Evolutionary conservation across 164 flowering plant species (phyloP).

Genomic region (Chimonanthus praecox): DNA sequence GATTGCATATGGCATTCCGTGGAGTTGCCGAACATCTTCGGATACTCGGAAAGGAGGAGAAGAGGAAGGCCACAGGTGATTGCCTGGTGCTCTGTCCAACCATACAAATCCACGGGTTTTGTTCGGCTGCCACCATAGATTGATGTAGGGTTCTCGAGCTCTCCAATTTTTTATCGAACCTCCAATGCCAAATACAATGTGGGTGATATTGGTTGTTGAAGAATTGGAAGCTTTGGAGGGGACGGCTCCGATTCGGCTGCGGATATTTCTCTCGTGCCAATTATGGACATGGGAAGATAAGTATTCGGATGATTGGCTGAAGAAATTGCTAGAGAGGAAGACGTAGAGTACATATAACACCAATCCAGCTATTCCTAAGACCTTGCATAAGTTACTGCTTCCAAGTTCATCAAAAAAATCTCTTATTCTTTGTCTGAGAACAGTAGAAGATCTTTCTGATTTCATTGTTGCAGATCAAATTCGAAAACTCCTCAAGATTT

Average conservation of each 20-base stretch:
- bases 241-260: neutral
- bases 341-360: conserved; percentile 11
- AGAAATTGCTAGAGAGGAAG: conserved; percentile 11
- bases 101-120: conserved; percentile 42
- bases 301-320: conserved; percentile 5
- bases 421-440: neutral
- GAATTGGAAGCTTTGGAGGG: neutral
- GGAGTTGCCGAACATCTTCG: conserved; percentile 22
- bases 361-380: conserved; percentile 15
- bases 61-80: conserved; percentile 36
- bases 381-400: conserved; percentile 8
- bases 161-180: conserved; percentile 37
- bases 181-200: conserved; percentile 45
- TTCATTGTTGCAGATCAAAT: too few relatives aligned
- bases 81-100: conserved; percentile 34
- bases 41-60: conserved; percentile 44
- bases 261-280: neutral
- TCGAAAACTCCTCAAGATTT: too few relatives aligned
- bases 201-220: conserved; percentile 37
- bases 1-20: conserved; percentile 14
- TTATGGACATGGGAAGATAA: conserved; percentile 5
- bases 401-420: conserved; percentile 1
- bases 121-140: conserved; percentile 60
- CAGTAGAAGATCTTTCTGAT: neutral
- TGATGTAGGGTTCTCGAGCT: conserved; percentile 23